These are phyloP conservation scores for Silene latifolia DNA, from an alignment of 148 eudicot species.

Conservation along the genomic window DNA sequence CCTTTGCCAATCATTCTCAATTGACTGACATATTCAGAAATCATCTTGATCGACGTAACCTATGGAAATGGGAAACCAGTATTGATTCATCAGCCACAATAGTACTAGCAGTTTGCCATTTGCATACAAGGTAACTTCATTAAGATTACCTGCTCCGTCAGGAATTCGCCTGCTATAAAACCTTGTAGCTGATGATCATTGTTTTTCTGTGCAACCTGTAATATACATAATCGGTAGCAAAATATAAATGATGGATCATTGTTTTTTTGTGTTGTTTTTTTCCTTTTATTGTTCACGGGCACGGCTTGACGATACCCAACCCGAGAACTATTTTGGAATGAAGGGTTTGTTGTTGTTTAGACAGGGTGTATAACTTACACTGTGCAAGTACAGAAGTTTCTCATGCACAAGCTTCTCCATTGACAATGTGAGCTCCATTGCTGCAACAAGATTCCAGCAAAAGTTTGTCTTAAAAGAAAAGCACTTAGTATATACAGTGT, in stretches of 20 bases:
- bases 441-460: slow-evolving; percentile 35
- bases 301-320: slow-evolving; percentile 10
- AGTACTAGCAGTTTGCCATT: too few relatives aligned
- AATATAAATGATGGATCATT: too few relatives aligned
- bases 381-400: slow-evolving; percentile 58
- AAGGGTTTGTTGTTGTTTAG: too few relatives aligned
- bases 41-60: slow-evolving; percentile 84
- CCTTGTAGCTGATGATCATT: slow-evolving; percentile 72
- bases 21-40: slow-evolving; percentile 65
- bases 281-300: too few relatives aligned
- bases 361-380: slow-evolving; percentile 32
- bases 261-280: too few relatives aligned
- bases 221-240: too few relatives aligned
- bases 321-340: slow-evolving; percentile 45
- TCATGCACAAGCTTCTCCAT: slow-evolving; percentile 78
- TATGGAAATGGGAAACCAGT: slow-evolving; percentile 14
- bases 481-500: too few relatives aligned
- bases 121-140: background rate
- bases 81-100: background rate
- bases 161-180: slow-evolving; percentile 58
- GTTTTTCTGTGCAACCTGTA: slow-evolving; percentile 63
- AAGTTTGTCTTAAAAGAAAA: too few relatives aligned
- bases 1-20: slow-evolving; percentile 74
- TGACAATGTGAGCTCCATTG: slow-evolving; percentile 81
- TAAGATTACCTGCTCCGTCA: slow-evolving; percentile 61